These are phyloP conservation scores for Talaromyces ruber DNA, from an alignment of 495 filamentous ascomycete species.

Conservation along the genomic window DNA sequence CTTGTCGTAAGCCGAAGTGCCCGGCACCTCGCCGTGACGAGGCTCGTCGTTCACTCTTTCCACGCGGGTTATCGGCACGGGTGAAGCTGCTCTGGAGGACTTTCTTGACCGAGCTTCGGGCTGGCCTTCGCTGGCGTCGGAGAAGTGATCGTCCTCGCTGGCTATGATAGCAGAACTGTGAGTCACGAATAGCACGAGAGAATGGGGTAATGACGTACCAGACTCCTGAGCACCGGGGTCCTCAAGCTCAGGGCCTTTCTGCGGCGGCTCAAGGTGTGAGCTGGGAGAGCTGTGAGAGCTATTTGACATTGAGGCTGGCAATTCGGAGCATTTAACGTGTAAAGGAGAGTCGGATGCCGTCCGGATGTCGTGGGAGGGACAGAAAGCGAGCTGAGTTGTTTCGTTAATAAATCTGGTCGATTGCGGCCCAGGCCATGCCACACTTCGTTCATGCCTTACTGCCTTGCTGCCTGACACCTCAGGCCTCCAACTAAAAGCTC, in stretches of 20 bases:
- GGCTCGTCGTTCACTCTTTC: conserved; percentile 51
- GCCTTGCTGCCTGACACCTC: neutral
- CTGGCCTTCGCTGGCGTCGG: conserved; percentile 72
- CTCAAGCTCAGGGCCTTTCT: conserved; percentile 52
- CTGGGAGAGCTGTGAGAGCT: conserved; percentile 26
- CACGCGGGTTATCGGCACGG: conserved; percentile 53
- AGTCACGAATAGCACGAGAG: neutral
- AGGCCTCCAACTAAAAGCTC: neutral
- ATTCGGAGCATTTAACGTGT: neutral
- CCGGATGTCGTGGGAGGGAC: conserved; percentile 8
- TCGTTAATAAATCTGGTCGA: neutral
- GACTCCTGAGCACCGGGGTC: conserved; percentile 81
- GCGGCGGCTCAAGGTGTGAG: conserved; percentile 54
- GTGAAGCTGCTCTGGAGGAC: conserved; percentile 36
- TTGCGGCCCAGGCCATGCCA: conserved; percentile 1
- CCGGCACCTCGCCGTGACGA: conserved; percentile 54
- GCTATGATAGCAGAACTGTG: conserved; percentile 29
- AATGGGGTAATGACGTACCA: conserved; percentile 39
- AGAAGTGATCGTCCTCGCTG: conserved; percentile 80
- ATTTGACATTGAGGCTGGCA: conserved; percentile 28
- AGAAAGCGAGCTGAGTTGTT: neutral
- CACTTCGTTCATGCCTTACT: neutral
- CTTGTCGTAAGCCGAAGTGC: conserved; percentile 50
- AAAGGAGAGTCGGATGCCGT: conserved; percentile 5
- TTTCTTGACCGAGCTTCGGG: conserved; percentile 24